Evolutionary conservation across 2,329 filamentous ascomycete species (phyloP).

Genomic region (Colletotrichum falcatum): DNA sequence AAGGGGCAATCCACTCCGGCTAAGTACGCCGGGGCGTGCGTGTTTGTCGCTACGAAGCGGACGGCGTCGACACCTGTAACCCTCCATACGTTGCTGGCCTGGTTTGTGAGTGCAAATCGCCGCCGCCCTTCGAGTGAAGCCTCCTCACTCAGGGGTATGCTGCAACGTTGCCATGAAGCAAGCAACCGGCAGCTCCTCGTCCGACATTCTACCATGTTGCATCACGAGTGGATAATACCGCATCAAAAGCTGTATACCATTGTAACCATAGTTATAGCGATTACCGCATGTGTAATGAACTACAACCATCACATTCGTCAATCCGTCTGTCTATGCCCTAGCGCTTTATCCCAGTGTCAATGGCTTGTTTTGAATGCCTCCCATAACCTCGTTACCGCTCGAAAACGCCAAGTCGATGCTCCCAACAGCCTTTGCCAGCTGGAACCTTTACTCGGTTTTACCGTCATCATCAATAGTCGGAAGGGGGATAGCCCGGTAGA

Average conservation of each 20-base stretch:
- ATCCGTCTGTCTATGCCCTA: slow-evolving; percentile 34
- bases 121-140: not conserved
- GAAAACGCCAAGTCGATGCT: slow-evolving; percentile 40
- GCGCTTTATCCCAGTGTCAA: slow-evolving; percentile 26
- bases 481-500: slow-evolving; percentile 81
- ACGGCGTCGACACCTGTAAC: not conserved
- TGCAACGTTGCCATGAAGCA: not conserved
- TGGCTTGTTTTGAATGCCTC: slow-evolving; percentile 35
- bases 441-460: slow-evolving; percentile 45
- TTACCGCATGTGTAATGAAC: slow-evolving; percentile 16
- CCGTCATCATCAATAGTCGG: slow-evolving; percentile 64
- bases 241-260: not conserved
- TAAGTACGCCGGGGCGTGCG: not conserved
- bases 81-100: not conserved
- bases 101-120: not conserved
- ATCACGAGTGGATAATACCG: not conserved
- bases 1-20: not conserved
- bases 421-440: slow-evolving; percentile 16
- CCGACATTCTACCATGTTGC: too few relatives aligned
- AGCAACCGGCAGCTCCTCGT: not conserved
- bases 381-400: slow-evolving; percentile 36
- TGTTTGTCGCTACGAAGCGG: not conserved
- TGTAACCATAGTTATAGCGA: slow-evolving; percentile 17
- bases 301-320: slow-evolving; percentile 29
- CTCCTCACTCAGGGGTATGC: not conserved